Evolutionary conservation across 768 basidiomycete genomes (phyloP).

Genomic region (Sarcodon aspratus): DNA sequence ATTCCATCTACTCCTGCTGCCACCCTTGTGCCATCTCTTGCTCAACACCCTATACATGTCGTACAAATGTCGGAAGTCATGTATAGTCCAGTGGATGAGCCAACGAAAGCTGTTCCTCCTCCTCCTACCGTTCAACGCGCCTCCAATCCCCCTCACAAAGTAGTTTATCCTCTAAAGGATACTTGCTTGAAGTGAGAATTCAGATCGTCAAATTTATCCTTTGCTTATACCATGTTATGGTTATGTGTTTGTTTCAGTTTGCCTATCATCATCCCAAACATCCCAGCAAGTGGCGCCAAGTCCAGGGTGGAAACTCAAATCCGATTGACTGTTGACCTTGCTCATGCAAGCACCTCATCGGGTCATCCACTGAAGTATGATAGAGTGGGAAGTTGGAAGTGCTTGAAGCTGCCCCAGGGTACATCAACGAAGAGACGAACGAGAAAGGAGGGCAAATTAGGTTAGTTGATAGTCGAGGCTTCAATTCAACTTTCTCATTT

Average conservation of each 20-base stretch:
- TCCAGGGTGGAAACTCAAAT: constrained; percentile 95
- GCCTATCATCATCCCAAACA: constrained; percentile 72
- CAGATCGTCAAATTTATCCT: constrained; percentile 1
- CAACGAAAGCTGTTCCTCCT: constrained; percentile 51
- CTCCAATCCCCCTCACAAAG: constrained; percentile 27
- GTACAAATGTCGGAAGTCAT: background rate
- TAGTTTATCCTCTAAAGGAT: constrained; percentile 65
- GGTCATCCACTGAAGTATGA: constrained; percentile 58
- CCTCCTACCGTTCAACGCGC: constrained; percentile 36
- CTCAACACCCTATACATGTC: background rate
- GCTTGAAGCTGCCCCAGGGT: constrained; percentile 70
- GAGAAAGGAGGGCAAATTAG: constrained; percentile 76
- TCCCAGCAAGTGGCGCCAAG: constrained; percentile 77
- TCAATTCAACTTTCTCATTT: constrained; percentile 8
- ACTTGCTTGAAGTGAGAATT: constrained; percentile 60
- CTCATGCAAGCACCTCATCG: constrained; percentile 48
- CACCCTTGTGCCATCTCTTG: background rate
- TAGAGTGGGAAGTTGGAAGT: constrained; percentile 84
- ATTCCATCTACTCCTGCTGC: background rate
- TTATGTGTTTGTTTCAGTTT: constrained; percentile 32
- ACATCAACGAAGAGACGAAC: constrained; percentile 79
- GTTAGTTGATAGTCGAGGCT: constrained; percentile 25
- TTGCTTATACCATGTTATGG: background rate
- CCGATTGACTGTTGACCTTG: constrained; percentile 71
- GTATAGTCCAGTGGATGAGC: constrained; percentile 5